Percentiles rank a stretch among this genome's conserved stretches.
Conservation (phyloP, 306 rosid genomes). For the Pueraria montana region DNA sequence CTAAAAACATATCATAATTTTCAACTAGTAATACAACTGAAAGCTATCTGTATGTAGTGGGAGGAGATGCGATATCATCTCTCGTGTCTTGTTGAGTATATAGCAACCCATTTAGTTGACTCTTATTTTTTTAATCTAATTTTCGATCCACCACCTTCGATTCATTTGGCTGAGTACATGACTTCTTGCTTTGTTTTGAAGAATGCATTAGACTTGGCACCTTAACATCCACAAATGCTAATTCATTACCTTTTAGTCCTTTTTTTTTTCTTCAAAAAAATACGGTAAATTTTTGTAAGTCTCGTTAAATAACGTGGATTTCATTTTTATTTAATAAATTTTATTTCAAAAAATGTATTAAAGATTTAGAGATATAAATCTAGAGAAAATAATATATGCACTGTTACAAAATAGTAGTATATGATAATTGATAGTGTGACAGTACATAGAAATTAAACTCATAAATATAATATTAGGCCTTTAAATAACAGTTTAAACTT, state of each 20-base stretch:
- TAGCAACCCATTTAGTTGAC: slow-evolving; percentile 47
- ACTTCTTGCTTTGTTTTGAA: slow-evolving; percentile 35
- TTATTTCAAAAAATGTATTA: not conserved
- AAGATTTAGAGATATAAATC: not conserved
- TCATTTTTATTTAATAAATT: too few species aligned
- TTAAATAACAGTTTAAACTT: too few species aligned
- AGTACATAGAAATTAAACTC: too few species aligned
- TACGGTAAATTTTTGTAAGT: not conserved
- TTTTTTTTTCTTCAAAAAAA: not conserved
- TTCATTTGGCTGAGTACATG: slow-evolving; percentile 12
- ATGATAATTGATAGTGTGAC: too few species aligned
- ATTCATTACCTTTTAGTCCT: not conserved
- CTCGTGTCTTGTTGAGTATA: slow-evolving; percentile 33
- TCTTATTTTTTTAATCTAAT: not conserved
- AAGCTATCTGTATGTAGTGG: not conserved
- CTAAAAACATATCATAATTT: slow-evolving; percentile 19
- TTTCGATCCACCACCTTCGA: slow-evolving; percentile 25
- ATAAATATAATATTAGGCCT: too few species aligned
- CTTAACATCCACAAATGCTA: not conserved
- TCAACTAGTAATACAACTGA: slow-evolving; percentile 10
- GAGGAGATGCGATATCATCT: not conserved
- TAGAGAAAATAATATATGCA: not conserved
- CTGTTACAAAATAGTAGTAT: too few species aligned
- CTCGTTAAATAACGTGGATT: too few species aligned
- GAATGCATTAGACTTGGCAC: not conserved